phyloP scores from a whole-genome alignment of 306 rosid species.

The Vicia sativa region DNA sequence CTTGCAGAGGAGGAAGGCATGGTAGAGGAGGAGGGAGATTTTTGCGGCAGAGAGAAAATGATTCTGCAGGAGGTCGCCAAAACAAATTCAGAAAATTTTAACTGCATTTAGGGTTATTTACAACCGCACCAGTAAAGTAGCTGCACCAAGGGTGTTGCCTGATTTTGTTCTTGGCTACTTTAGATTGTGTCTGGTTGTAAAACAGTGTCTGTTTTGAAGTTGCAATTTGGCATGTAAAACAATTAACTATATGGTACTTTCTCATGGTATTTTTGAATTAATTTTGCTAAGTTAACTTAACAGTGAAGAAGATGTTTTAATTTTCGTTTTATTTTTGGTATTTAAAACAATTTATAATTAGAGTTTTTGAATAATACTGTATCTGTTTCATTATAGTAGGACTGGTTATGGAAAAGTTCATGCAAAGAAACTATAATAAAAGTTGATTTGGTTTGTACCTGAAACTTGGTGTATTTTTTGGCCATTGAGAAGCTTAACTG shows the following conservation, averaged over 20 bases:
- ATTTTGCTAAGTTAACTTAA: neutral
- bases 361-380: neutral
- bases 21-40: conserved; percentile 70
- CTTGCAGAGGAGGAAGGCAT: conserved; percentile 69
- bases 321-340: neutral
- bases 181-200: conserved; percentile 16
- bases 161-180: conserved; percentile 29
- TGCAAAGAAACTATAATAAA: too few species aligned
- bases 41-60: conserved; percentile 63
- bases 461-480: too few species aligned
- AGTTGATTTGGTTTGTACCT: too few species aligned
- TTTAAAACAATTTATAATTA: neutral
- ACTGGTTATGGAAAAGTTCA: too few species aligned
- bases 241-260: neutral
- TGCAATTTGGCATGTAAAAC: conserved; percentile 25
- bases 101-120: conserved; percentile 25
- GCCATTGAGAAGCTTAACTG: too few species aligned
- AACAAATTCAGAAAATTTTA: conserved; percentile 54
- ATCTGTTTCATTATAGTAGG: too few species aligned
- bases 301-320: neutral
- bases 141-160: conserved; percentile 14
- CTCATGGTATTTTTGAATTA: neutral
- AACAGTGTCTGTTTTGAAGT: neutral
- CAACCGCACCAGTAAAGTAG: neutral
- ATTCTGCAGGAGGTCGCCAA: conserved; percentile 52